Conservation (phyloP, 106 monocot genomes). For the Allium cepa region DNA sequence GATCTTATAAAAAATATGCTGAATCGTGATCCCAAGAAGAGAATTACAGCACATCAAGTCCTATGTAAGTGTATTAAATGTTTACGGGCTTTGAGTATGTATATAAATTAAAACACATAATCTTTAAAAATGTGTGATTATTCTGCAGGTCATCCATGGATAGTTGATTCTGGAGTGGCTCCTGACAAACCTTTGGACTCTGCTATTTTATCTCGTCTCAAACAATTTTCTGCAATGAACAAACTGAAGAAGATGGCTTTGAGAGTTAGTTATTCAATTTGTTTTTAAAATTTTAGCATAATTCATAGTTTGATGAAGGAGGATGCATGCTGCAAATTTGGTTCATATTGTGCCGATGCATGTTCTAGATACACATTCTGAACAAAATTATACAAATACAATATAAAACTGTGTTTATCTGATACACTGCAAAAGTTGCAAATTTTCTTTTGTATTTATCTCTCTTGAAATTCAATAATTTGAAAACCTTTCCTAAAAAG, state of each 20-base stretch:
- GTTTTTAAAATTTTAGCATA: no score
- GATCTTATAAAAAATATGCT: conserved; percentile 81
- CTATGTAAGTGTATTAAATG: conserved; percentile 39
- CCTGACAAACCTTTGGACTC: conserved; percentile 69
- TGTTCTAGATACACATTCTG: no score
- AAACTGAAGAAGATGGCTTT: conserved; percentile 71
- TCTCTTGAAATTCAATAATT: background rate
- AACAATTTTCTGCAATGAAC: conserved; percentile 76
- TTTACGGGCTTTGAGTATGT: no score
- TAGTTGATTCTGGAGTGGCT: conserved; percentile 59
- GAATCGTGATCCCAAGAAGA: conserved; percentile 54
- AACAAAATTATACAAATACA: no score
- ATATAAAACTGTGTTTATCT: no score
- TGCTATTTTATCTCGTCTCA: conserved; percentile 65
- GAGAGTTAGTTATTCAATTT: conserved; percentile 19
- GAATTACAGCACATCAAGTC: conserved; percentile 79
- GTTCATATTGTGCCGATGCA: no score
- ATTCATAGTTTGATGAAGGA: no score
- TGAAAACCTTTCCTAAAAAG: background rate
- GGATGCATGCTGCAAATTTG: no score
- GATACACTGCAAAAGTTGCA: no score
- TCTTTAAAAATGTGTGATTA: no score
- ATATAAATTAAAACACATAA: no score
- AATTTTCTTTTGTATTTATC: no score
- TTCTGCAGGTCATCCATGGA: conserved; percentile 60